A percentile compares a stretch with the other conserved stretches of the same genome.
These are phyloP conservation scores for Trichoderma sp. DNA, from an alignment of 2,329 filamentous ascomycete species.

Conservation along the genomic window DNA sequence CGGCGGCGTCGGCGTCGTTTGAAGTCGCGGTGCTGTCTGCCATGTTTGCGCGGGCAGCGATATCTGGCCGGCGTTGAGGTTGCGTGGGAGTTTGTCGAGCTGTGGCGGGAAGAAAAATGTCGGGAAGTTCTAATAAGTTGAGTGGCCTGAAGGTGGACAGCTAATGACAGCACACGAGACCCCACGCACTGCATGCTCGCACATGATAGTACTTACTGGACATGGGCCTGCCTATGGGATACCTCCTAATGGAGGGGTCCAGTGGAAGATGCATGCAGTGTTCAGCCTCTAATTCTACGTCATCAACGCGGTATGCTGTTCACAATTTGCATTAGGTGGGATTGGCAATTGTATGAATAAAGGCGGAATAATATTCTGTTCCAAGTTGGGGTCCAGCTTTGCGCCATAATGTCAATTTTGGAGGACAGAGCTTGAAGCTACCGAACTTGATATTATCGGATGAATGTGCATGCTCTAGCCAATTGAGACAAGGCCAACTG, in stretches of 20 bases:
- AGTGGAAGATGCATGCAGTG: not conserved
- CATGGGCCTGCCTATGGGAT: not conserved
- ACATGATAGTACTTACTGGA: no score
- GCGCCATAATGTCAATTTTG: not conserved
- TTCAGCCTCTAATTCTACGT: not conserved
- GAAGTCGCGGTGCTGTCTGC: conserved; percentile 36
- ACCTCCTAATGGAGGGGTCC: not conserved
- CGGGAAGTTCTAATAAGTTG: not conserved
- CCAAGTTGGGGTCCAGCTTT: not conserved
- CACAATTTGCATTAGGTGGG: not conserved
- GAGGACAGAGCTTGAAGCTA: not conserved
- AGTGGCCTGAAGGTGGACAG: not conserved
- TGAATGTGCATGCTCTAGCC: not conserved
- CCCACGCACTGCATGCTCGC: not conserved
- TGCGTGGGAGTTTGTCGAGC: not conserved
- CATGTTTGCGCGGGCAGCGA: conserved; percentile 31
- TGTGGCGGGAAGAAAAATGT: not conserved
- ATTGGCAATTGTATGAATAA: not conserved
- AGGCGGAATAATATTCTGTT: not conserved
- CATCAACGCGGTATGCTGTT: not conserved
- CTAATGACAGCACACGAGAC: conserved; percentile 1
- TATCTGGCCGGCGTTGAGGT: not conserved
- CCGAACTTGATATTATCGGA: no score
- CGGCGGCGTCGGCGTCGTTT: conserved; percentile 44
- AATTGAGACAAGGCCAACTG: not conserved